phyloP scores from a whole-genome alignment of 768 basidiomycete genomes.

The Tephrocybe sp. region DNA sequence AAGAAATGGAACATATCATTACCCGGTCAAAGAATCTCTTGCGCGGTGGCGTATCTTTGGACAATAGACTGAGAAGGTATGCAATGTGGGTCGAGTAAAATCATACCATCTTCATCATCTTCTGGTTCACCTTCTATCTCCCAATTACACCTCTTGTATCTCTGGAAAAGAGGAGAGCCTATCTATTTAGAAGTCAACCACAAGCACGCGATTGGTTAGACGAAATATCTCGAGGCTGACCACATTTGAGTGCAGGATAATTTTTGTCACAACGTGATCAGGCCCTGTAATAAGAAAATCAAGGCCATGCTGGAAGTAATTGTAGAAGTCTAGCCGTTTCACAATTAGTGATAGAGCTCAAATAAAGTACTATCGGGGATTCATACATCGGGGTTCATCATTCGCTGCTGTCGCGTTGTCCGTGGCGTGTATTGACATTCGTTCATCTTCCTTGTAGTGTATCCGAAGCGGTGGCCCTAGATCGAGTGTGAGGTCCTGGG shows the following conservation, averaged over 20 bases:
- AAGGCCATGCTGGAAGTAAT: conserved; percentile 89
- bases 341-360: conserved; percentile 1
- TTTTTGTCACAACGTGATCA: conserved; percentile 76
- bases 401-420: conserved; percentile 41
- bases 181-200: conserved; percentile 46
- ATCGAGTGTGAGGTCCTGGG: conserved; percentile 77
- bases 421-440: conserved; percentile 80
- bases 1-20: conserved; percentile 12
- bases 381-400: conserved; percentile 49
- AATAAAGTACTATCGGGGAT: not conserved
- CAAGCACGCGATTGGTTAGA: not conserved
- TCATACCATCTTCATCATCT: conserved; percentile 77
- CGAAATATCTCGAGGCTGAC: conserved; percentile 40
- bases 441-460: conserved; percentile 86
- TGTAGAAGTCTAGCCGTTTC: conserved; percentile 69
- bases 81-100: not conserved
- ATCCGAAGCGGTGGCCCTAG: conserved; percentile 74
- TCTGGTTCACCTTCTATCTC: conserved; percentile 77
- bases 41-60: conserved; percentile 66
- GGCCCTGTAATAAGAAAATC: conserved; percentile 79
- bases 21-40: conserved; percentile 74
- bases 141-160: conserved; percentile 92
- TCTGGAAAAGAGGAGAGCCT: conserved; percentile 85
- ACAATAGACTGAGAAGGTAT: conserved; percentile 1
- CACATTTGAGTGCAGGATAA: conserved; percentile 84